A percentile compares a stretch with the other conserved stretches of the same genome.
Evolutionary conservation across 2,329 filamentous ascomycete species (phyloP).

Genomic region (Conoideocrella luteorostrata): DNA sequence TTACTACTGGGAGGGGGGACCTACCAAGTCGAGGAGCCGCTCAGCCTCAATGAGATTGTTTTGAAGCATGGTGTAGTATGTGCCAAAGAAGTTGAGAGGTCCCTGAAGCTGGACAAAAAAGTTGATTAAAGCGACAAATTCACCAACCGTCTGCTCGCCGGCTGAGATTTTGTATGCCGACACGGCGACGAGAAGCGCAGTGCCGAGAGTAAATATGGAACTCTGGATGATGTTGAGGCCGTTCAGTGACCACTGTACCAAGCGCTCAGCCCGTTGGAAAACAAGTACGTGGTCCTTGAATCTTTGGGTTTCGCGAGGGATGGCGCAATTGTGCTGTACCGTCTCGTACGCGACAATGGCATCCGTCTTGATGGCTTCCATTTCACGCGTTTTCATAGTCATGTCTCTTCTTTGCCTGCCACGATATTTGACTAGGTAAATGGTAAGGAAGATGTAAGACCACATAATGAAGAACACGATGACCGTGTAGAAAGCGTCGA

Average conservation of each 20-base stretch:
- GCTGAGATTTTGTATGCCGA: constrained; percentile 57
- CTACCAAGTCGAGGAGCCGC: constrained; percentile 50
- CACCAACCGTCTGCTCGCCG: constrained; percentile 48
- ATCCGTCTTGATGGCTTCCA: constrained; percentile 44
- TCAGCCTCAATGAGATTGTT: constrained; percentile 52
- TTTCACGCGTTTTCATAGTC: constrained; percentile 36
- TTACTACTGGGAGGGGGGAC: no score
- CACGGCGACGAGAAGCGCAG: constrained; percentile 54
- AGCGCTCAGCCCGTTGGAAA: constrained; percentile 51
- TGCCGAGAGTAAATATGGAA: constrained; percentile 55
- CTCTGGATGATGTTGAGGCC: constrained; percentile 57
- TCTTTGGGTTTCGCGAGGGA: constrained; percentile 50
- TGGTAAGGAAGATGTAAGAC: constrained; percentile 43
- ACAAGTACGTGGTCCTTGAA: constrained; percentile 46
- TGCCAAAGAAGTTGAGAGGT: constrained; percentile 63
- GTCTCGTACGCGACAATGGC: constrained; percentile 46
- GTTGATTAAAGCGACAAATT: constrained; percentile 65
- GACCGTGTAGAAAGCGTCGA: constrained; percentile 42
- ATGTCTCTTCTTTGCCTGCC: constrained; percentile 37
- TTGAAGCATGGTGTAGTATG: constrained; percentile 48
- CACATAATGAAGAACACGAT: constrained; percentile 43
- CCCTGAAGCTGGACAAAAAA: constrained; percentile 69
- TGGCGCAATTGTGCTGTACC: constrained; percentile 59
- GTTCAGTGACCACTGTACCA: constrained; percentile 50
- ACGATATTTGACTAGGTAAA: constrained; percentile 43